These are phyloP conservation scores for Morella rubra DNA, from an alignment of 306 rosid species.

Conservation along the genomic window DNA sequence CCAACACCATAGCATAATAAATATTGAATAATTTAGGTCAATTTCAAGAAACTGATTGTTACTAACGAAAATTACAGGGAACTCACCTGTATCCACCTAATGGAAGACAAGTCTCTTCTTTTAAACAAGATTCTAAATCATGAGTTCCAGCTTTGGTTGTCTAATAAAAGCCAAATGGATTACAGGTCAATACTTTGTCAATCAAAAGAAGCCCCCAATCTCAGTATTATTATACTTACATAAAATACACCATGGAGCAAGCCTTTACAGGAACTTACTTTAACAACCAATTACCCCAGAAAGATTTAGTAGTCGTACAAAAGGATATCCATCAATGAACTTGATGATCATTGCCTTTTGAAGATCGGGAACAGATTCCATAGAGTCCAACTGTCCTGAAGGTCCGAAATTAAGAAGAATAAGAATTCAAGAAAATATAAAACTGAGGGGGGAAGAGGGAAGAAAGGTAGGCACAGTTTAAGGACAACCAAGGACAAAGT, in stretches of 20 bases:
- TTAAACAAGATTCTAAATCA: slow-evolving; percentile 75
- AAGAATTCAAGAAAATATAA: neutral
- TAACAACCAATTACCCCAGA: slow-evolving; percentile 89
- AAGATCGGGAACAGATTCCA: slow-evolving; percentile 96
- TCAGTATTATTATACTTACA: slow-evolving; percentile 10
- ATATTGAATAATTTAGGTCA: neutral
- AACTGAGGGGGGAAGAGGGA: neutral
- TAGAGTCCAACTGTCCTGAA: slow-evolving; percentile 45
- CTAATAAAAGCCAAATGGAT: slow-evolving; percentile 44
- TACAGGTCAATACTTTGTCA: slow-evolving; percentile 20
- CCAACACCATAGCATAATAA: slow-evolving; percentile 80
- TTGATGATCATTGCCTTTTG: slow-evolving; percentile 62
- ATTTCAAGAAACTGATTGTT: too few species aligned
- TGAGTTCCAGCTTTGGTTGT: slow-evolving; percentile 77
- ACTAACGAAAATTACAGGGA: too few species aligned
- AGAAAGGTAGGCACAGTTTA: neutral
- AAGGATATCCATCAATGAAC: slow-evolving; percentile 58
- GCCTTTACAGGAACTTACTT: slow-evolving; percentile 41
- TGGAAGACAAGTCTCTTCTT: slow-evolving; percentile 78
- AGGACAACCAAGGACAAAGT: neutral
- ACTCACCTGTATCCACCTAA: slow-evolving; percentile 98
- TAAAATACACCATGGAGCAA: slow-evolving; percentile 14
- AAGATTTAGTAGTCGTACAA: slow-evolving; percentile 71
- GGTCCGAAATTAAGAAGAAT: slow-evolving; percentile 2
- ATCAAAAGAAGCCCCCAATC: slow-evolving; percentile 8